Evolutionary conservation across 2,329 filamentous ascomycete genomes (phyloP).

Genomic region (Epichloe gansuensis): DNA sequence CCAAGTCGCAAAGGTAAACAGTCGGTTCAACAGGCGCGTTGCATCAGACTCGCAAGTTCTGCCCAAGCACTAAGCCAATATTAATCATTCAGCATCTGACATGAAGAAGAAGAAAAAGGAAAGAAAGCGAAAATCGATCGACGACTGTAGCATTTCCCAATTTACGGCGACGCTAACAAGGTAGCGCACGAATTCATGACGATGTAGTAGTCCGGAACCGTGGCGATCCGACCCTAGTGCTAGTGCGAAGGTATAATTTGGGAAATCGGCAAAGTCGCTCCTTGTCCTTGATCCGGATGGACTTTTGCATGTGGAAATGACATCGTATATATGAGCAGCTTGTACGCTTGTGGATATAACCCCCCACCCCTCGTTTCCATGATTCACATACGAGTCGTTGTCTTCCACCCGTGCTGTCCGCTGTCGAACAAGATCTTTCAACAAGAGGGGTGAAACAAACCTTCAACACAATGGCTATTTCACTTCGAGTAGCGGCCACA

Average conservation of each 20-base stretch:
- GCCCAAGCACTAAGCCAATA: no score
- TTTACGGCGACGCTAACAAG: neutral
- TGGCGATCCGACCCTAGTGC: neutral
- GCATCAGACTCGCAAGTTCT: no score
- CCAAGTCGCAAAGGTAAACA: no score
- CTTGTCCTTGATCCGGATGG: neutral
- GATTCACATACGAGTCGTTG: no score
- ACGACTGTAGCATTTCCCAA: neutral
- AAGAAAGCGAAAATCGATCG: neutral
- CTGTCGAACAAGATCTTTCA: no score
- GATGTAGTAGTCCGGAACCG: neutral
- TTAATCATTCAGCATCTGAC: no score
- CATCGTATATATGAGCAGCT: neutral
- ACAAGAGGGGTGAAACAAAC: neutral
- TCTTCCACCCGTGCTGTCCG: no score
- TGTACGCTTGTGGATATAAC: neutral
- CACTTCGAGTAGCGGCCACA: neutral
- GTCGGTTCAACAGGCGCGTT: no score
- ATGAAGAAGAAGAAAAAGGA: neutral
- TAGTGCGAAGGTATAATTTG: neutral
- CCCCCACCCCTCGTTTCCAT: no score
- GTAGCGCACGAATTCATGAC: neutral
- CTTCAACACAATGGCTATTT: neutral
- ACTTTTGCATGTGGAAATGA: neutral
- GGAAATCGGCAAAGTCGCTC: no score